phyloP scores from a whole-genome alignment of 2,329 filamentous ascomycete species.

The Cryphonectria japonica region DNA sequence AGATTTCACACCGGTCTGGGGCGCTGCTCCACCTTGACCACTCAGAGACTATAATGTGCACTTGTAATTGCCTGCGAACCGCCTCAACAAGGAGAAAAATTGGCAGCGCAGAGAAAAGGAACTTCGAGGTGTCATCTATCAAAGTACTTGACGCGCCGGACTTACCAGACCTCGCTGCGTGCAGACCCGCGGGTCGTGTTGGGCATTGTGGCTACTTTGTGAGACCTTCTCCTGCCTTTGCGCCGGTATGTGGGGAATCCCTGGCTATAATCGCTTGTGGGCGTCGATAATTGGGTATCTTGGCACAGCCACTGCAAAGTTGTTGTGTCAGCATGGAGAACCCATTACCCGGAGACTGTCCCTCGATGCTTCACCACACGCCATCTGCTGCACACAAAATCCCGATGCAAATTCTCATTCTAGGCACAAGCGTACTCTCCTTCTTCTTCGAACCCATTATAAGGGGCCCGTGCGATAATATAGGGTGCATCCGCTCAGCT shows the following conservation, averaged over 20 bases:
- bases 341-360: neutral
- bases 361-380: neutral
- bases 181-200: neutral
- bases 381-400: neutral
- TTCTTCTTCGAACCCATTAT: neutral
- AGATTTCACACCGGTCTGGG: constrained; percentile 16
- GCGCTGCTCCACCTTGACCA: constrained; percentile 6
- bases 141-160: neutral
- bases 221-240: neutral
- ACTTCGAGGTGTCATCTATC: neutral
- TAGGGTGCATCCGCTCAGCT: neutral
- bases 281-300: neutral
- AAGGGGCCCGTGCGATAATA: neutral
- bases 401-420: neutral
- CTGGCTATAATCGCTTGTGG: neutral
- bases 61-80: neutral
- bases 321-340: neutral
- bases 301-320: neutral
- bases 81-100: neutral
- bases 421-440: neutral
- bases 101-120: neutral
- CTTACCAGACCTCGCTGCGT: neutral
- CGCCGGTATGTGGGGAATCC: neutral
- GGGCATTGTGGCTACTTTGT: neutral
- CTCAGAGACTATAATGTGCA: neutral